phyloP scores from a whole-genome alignment of 1,284 basidiomycete species.

The Caloboletus firmus region DNA sequence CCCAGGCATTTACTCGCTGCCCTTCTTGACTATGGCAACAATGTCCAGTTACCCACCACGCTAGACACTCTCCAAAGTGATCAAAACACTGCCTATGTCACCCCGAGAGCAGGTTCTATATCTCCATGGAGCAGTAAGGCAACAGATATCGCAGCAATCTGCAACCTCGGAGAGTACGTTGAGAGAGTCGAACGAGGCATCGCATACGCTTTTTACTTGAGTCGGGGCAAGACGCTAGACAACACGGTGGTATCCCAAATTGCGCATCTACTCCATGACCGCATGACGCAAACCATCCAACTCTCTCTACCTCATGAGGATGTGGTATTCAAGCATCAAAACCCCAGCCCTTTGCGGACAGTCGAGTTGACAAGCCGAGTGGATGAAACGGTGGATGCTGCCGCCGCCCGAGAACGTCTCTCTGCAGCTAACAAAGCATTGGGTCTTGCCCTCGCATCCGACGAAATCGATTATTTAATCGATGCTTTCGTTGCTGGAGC shows the following conservation, averaged over 20 bases:
- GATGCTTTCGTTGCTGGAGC: conserved; percentile 79
- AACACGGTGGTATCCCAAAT: conserved; percentile 48
- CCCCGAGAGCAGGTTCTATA: conserved; percentile 80
- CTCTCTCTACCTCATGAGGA: conserved; percentile 58
- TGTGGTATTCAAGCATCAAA: conserved; percentile 70
- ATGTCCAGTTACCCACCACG: conserved; percentile 55
- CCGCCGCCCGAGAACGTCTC: conserved; percentile 57
- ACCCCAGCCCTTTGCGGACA: conserved; percentile 68
- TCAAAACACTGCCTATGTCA: conserved; percentile 63
- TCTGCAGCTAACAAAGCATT: conserved; percentile 79
- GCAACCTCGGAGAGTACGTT: conserved; percentile 72
- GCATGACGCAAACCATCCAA: conserved; percentile 89
- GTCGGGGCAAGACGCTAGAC: conserved; percentile 42
- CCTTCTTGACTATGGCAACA: conserved; percentile 88
- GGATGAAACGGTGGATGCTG: conserved; percentile 29
- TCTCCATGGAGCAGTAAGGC: conserved; percentile 98
- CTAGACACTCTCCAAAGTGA: conserved; percentile 39
- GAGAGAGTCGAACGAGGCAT: conserved; percentile 85
- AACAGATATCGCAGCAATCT: conserved; percentile 90
- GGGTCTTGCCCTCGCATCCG: conserved; percentile 86
- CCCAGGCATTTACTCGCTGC: conserved; percentile 63
- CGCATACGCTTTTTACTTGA: conserved; percentile 67
- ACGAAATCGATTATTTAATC: conserved; percentile 94
- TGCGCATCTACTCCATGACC: conserved; percentile 80
- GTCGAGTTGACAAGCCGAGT: conserved; percentile 54